Conservation (phyloP, 345 rosid genomes). For the Salix udensis region DNA sequence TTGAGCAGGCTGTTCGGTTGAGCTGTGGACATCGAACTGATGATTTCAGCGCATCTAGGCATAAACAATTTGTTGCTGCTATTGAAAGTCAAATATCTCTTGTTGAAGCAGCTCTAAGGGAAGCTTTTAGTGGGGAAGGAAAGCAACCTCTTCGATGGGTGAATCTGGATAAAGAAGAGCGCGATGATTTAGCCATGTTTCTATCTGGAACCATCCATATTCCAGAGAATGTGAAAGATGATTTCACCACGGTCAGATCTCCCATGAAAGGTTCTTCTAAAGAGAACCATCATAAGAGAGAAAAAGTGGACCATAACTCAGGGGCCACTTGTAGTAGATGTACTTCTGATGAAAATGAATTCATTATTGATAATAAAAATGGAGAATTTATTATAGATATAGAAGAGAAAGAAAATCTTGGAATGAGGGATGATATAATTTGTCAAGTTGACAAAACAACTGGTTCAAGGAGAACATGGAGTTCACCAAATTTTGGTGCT, state of each 20-base stretch:
- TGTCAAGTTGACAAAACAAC: constrained; percentile 34
- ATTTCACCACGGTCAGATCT: constrained; percentile 25
- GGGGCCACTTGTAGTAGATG: constrained; percentile 34
- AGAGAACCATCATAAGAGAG: constrained; percentile 28
- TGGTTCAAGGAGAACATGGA: constrained; percentile 55
- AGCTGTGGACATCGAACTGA: constrained; percentile 51
- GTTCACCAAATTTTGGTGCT: constrained; percentile 59
- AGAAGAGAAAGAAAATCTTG: constrained; percentile 36
- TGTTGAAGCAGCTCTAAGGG: constrained; percentile 57
- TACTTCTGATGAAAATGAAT: constrained; percentile 19
- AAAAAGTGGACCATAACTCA: constrained; percentile 24
- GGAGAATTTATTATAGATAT: constrained; percentile 36
- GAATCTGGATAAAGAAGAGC: constrained; percentile 68
- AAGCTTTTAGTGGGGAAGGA: constrained; percentile 50
- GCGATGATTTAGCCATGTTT: constrained; percentile 79
- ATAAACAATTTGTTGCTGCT: constrained; percentile 65
- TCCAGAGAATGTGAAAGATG: constrained; percentile 29
- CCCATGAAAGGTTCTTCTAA: constrained; percentile 20
- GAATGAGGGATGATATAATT: constrained; percentile 26
- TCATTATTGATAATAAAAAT: constrained; percentile 25
- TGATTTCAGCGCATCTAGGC: constrained; percentile 54
- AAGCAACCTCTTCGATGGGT: constrained; percentile 69
- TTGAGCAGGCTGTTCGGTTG: constrained; percentile 68
- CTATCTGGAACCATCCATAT: constrained; percentile 55
- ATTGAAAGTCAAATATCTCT: constrained; percentile 58